Conservation (phyloP, 2,329 filamentous ascomycete genomes). For the Talaromyces piceae region DNA sequence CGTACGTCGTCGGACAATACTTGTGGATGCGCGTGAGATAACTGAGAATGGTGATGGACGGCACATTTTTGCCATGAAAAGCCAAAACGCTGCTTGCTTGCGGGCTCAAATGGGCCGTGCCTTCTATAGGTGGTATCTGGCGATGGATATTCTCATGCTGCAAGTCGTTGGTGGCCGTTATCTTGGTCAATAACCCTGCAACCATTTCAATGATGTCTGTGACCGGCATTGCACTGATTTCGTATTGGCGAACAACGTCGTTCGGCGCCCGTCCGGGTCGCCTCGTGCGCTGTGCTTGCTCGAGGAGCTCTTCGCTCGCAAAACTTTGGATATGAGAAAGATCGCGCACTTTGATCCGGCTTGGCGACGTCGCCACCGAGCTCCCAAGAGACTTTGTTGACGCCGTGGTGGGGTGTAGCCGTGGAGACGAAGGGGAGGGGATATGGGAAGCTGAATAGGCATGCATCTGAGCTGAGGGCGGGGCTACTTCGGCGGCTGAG, state of each 20-base stretch:
- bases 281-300: constrained; percentile 40
- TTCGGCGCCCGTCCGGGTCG: constrained; percentile 33
- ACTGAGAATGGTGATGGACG: constrained; percentile 92
- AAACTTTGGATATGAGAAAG: constrained; percentile 87
- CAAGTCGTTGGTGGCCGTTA: constrained; percentile 90
- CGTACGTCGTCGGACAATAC: constrained; percentile 97
- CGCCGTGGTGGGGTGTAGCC: constrained; percentile 38
- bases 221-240: constrained; percentile 96
- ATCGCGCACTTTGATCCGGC: constrained; percentile 73
- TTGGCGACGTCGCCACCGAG: constrained; percentile 43
- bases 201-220: constrained; percentile 99
- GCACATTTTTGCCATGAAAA: constrained; percentile 97
- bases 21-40: constrained; percentile 96
- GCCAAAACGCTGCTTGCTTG: constrained; percentile 73
- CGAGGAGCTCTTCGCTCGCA: constrained; percentile 67
- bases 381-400: constrained; percentile 37
- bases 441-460: constrained; percentile 6
- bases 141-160: constrained; percentile 89
- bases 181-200: constrained; percentile 89
- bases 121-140: constrained; percentile 55
- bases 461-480: background rate
- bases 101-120: constrained; percentile 51
- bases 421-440: constrained; percentile 38
- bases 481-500: constrained; percentile 1
- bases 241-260: constrained; percentile 59